Percentiles rank a stretch among this genome's conserved stretches.
Evolutionary conservation across 2,329 filamentous ascomycete genomes (phyloP).

Genomic region (Remersonia thermophila): DNA sequence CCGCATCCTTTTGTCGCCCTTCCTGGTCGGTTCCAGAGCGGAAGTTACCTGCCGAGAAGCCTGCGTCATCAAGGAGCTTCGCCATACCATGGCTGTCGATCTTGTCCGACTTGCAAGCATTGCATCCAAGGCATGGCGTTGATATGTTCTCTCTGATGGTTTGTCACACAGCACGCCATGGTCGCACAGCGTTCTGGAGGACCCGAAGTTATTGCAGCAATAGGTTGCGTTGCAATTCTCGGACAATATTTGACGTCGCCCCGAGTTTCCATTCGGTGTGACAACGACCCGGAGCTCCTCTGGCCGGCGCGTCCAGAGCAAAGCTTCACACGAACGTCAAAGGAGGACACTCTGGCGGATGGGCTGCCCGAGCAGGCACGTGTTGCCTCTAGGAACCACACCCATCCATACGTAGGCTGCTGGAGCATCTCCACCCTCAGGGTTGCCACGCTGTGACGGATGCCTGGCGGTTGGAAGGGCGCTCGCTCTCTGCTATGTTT

Average conservation of each 20-base stretch:
- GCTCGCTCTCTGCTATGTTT: too few species aligned
- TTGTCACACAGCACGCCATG: too few species aligned
- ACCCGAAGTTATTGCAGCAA: conserved; percentile 14
- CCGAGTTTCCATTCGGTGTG: conserved; percentile 1
- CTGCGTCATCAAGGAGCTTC: background rate
- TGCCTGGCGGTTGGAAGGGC: too few species aligned
- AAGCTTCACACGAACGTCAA: too few species aligned
- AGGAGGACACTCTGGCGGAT: too few species aligned
- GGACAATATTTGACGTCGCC: conserved; percentile 13
- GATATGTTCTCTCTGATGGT: too few species aligned
- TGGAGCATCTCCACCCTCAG: too few species aligned
- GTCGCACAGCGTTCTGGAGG: conserved; percentile 3
- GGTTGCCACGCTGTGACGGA: too few species aligned
- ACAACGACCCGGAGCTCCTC: conserved; percentile 1
- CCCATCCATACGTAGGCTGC: too few species aligned
- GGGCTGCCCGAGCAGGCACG: too few species aligned
- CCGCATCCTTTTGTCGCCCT: conserved; percentile 3
- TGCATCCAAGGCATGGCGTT: conserved; percentile 1
- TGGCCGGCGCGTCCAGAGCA: background rate
- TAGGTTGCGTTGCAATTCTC: conserved; percentile 15
- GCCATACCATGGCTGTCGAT: conserved; percentile 2
- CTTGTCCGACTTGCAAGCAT: conserved; percentile 7
- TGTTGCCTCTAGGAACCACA: too few species aligned
- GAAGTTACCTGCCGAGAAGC: conserved; percentile 6
- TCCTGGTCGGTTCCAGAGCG: conserved; percentile 1